Evolutionary conservation across 768 basidiomycete genomes (phyloP).

Genomic region (Collybiopsis confluens): DNA sequence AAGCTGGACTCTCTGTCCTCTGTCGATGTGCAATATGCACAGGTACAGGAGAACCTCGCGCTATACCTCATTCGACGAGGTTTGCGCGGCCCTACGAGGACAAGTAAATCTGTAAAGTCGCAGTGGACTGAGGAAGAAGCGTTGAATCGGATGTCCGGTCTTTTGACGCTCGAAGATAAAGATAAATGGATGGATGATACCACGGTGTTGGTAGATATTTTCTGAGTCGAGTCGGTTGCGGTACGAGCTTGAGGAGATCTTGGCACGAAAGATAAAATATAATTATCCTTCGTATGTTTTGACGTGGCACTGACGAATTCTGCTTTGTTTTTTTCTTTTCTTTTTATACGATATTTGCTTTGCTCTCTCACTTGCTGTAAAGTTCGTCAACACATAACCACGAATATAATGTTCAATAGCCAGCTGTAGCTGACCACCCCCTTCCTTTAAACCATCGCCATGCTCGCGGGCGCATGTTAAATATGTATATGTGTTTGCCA

Average conservation of each 20-base stretch:
- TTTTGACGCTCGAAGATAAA: slow-evolving; percentile 45
- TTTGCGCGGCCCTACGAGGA: slow-evolving; percentile 29
- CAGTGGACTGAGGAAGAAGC: slow-evolving; percentile 19
- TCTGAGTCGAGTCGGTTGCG: not conserved
- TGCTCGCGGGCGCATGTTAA: no score
- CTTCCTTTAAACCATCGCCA: no score
- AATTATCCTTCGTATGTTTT: no score
- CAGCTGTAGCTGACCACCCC: no score
- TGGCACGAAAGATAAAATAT: no score
- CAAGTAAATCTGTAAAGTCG: not conserved
- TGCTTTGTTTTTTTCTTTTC: no score
- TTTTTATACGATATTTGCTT: no score
- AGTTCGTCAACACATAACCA: no score
- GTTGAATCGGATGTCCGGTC: slow-evolving; percentile 34
- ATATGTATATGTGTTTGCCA: no score
- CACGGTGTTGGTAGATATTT: slow-evolving; percentile 36
- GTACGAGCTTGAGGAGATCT: not conserved
- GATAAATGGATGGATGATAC: slow-evolving; percentile 58
- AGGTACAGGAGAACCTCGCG: not conserved
- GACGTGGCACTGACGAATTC: no score
- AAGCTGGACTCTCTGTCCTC: not conserved
- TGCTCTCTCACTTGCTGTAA: no score
- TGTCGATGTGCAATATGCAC: not conserved
- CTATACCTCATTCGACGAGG: slow-evolving; percentile 35
- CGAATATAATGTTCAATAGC: no score